These are phyloP conservation scores for Soucietia sequanensis DNA, from an alignment of 805 yeast species.

Conservation along the genomic window DNA sequence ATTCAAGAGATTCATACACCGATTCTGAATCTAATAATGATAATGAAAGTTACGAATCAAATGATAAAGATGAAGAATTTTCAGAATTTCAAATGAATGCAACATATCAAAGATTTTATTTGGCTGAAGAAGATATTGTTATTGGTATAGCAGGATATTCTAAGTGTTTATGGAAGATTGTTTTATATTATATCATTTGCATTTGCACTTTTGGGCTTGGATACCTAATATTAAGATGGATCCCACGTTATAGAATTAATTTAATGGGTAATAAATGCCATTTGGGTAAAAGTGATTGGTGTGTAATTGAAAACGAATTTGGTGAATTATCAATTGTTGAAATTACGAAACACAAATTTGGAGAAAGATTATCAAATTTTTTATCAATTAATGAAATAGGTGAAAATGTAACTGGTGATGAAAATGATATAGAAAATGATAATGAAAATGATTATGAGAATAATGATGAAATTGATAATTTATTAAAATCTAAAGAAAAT, in stretches of 20 bases:
- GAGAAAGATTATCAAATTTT: slow-evolving; percentile 69
- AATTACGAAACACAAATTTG: slow-evolving; percentile 61
- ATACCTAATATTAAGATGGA: slow-evolving; percentile 78
- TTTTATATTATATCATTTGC: slow-evolving; percentile 55
- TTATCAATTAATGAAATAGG: slow-evolving; percentile 38
- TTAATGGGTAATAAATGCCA: slow-evolving; percentile 66
- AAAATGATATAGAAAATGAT: no score
- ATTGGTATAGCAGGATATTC: slow-evolving; percentile 91
- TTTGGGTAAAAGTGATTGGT: slow-evolving; percentile 85
- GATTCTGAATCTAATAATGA: background rate
- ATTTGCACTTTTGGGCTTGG: slow-evolving; percentile 66
- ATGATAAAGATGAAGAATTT: background rate
- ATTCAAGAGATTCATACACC: slow-evolving; percentile 12
- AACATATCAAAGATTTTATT: slow-evolving; percentile 76
- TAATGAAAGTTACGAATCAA: background rate
- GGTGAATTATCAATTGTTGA: slow-evolving; percentile 72
- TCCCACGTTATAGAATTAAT: slow-evolving; percentile 70
- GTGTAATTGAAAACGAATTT: slow-evolving; percentile 89
- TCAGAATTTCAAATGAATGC: slow-evolving; percentile 34
- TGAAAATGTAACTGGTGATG: slow-evolving; percentile 18
- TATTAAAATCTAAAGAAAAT: slow-evolving; percentile 31
- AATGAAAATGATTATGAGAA: no score
- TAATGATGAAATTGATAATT: slow-evolving; percentile 25
- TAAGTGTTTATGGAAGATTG: slow-evolving; percentile 46
- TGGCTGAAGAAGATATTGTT: slow-evolving; percentile 94